Percentiles rank a stretch among this genome's conserved stretches.
These are phyloP conservation scores for Ophiostoma perfectum DNA, from an alignment of 2,329 filamentous ascomycete species.

Conservation along the genomic window DNA sequence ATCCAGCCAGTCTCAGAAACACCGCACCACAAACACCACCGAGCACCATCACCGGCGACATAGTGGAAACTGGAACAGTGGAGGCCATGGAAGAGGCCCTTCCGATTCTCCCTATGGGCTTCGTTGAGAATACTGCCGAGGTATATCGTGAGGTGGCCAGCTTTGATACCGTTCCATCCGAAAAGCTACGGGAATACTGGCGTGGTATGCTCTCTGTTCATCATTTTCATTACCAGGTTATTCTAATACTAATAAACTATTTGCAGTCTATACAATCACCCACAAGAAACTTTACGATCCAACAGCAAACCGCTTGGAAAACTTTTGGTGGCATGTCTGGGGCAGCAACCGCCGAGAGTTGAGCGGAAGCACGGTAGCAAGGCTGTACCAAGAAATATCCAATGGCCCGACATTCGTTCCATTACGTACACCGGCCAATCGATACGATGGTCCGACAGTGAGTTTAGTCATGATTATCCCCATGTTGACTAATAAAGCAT, in stretches of 20 bases:
- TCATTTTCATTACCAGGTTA: neutral
- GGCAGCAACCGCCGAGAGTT: constrained; percentile 52
- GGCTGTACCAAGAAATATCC: constrained; percentile 54
- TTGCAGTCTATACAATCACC: constrained; percentile 55
- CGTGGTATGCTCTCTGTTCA: constrained; percentile 40
- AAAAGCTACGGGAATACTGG: constrained; percentile 53
- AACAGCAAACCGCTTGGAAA: constrained; percentile 57
- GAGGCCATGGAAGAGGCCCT: constrained; percentile 26
- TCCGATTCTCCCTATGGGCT: constrained; percentile 52
- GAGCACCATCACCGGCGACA: neutral
- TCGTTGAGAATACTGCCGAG: constrained; percentile 49
- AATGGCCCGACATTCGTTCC: constrained; percentile 53
- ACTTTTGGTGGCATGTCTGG: constrained; percentile 63
- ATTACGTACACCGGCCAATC: constrained; percentile 47
- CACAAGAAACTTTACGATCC: constrained; percentile 55
- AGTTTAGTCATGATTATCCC: constrained; percentile 24
- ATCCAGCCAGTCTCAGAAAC: neutral
- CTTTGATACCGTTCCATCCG: constrained; percentile 45
- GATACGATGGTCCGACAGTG: constrained; percentile 50
- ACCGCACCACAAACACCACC: neutral
- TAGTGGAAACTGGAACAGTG: neutral
- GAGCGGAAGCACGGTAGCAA: constrained; percentile 50
- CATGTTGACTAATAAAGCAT: neutral
- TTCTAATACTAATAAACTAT: neutral
- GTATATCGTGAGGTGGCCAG: constrained; percentile 52